Percentiles rank a stretch among this genome's conserved stretches.
Conservation (phyloP, 2,329 filamentous ascomycete species). For the Fusarium beomiforme region DNA sequence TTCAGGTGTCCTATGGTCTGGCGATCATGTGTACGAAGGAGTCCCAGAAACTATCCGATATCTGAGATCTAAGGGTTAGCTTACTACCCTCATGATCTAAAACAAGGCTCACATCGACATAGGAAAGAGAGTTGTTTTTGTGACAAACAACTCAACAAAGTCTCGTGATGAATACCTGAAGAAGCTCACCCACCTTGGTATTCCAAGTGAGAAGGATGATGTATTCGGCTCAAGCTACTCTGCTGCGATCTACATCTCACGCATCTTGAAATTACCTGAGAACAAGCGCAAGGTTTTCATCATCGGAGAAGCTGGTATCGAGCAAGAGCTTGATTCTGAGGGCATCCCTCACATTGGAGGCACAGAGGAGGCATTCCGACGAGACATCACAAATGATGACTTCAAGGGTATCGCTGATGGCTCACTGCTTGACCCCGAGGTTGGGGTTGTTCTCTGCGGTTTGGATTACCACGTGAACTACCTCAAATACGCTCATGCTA, state of each 20-base stretch:
- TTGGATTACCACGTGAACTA: conserved; percentile 97
- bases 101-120: conserved; percentile 6
- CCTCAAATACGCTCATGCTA: conserved; percentile 84
- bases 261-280: conserved; percentile 82
- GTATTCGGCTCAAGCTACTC: conserved; percentile 97
- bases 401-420: conserved; percentile 81
- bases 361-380: conserved; percentile 80
- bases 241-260: conserved; percentile 92
- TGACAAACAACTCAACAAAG: conserved; percentile 99
- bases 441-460: conserved; percentile 88
- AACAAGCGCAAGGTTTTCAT: conserved; percentile 94
- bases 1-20: conserved; percentile 93
- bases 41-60: conserved; percentile 87
- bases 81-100: not conserved
- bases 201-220: conserved; percentile 84
- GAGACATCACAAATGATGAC: conserved; percentile 83
- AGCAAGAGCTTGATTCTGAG: conserved; percentile 85
- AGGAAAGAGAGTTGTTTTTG: conserved; percentile 95
- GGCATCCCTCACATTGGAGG: conserved; percentile 84
- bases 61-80: conserved; percentile 79
- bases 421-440: conserved; percentile 82
- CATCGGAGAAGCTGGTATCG: conserved; percentile 89
- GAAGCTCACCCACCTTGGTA: conserved; percentile 85
- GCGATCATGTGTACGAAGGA: conserved; percentile 87
- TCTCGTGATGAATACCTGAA: conserved; percentile 91